Percentiles rank a stretch among this genome's conserved stretches.
Conservation (phyloP, 164 flowering plant species). For the Annona squamosa region DNA sequence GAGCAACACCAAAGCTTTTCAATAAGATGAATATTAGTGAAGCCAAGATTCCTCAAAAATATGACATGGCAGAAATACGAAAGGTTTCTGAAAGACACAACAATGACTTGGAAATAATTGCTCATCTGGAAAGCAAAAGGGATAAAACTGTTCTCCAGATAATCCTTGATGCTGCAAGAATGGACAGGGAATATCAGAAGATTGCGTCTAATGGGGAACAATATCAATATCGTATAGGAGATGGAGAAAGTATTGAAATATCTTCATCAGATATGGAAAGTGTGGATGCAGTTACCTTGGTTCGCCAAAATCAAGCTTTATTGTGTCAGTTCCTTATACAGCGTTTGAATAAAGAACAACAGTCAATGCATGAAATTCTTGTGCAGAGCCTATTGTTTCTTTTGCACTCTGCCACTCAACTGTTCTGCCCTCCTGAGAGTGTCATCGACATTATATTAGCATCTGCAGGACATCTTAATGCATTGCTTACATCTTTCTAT, state of each 20-base stretch:
- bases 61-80: constrained; percentile 26
- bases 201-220: constrained; percentile 24
- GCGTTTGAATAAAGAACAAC: constrained; percentile 48
- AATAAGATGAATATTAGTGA: constrained; percentile 16
- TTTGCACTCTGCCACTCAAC: constrained; percentile 46
- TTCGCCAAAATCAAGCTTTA: constrained; percentile 75
- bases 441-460: constrained; percentile 60
- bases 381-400: constrained; percentile 14
- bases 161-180: constrained; percentile 77
- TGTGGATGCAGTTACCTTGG: constrained; percentile 79
- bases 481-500: constrained; percentile 45
- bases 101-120: constrained; percentile 38
- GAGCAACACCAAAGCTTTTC: constrained; percentile 22
- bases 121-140: constrained; percentile 61
- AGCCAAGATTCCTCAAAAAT: constrained; percentile 13
- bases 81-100: constrained; percentile 27
- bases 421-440: constrained; percentile 59
- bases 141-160: constrained; percentile 72
- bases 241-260: constrained; percentile 36
- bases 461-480: constrained; percentile 63
- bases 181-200: constrained; percentile 41
- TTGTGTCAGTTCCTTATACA: constrained; percentile 58
- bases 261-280: constrained; percentile 37
- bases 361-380: constrained; percentile 66
- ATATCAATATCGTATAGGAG: constrained; percentile 21